phyloP scores from a whole-genome alignment of 768 basidiomycete species.

The Amanita pseudoporphyria region DNA sequence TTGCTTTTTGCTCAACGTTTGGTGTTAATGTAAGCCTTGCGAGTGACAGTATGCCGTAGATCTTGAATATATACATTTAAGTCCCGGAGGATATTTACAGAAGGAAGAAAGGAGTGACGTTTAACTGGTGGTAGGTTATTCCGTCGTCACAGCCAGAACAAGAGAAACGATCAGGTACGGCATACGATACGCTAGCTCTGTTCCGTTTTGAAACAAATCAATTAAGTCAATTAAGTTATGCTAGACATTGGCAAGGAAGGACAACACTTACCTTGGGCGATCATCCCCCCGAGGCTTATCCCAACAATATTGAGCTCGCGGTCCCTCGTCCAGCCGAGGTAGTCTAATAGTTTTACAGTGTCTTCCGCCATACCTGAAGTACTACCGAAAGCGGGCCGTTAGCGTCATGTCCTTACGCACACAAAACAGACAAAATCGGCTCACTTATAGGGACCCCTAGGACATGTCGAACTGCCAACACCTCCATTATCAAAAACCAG shows the following conservation, averaged over 20 bases:
- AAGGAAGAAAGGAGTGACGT: too few species aligned
- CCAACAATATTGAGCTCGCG: constrained; percentile 65
- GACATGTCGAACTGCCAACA: constrained; percentile 65
- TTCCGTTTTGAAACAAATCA: constrained; percentile 9
- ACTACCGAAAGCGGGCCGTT: constrained; percentile 22
- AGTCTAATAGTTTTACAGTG: constrained; percentile 52
- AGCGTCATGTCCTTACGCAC: neutral
- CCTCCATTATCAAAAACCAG: constrained; percentile 84
- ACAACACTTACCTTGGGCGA: constrained; percentile 51
- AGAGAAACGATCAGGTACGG: constrained; percentile 61
- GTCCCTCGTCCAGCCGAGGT: constrained; percentile 58
- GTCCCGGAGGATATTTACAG: constrained; percentile 11
- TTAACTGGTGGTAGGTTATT: constrained; percentile 54
- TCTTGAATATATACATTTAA: constrained; percentile 18
- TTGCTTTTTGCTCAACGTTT: constrained; percentile 38
- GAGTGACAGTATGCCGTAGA: constrained; percentile 27
- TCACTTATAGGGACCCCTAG: constrained; percentile 71
- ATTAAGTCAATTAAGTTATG: neutral
- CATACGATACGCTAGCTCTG: constrained; percentile 64
- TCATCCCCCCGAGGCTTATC: constrained; percentile 77
- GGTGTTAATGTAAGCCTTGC: constrained; percentile 29
- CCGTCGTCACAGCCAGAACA: constrained; percentile 60
- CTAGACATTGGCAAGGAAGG: neutral
- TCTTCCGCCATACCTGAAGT: constrained; percentile 77
- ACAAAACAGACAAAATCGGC: constrained; percentile 15